phyloP scores from a whole-genome alignment of 2,329 filamentous ascomycete species.

The Aschersonia sp. region DNA sequence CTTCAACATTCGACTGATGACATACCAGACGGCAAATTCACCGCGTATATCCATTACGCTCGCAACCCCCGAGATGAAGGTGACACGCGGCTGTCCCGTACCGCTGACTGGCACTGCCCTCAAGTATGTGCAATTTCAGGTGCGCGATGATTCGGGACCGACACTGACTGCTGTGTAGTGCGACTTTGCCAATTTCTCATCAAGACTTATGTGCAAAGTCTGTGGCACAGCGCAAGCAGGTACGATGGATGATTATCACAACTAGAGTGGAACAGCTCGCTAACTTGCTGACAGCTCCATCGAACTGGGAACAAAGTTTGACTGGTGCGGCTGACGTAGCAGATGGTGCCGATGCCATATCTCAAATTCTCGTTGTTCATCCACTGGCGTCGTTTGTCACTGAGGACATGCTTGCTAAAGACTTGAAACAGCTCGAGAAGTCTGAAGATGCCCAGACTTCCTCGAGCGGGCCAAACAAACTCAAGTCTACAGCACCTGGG shows the following conservation, averaged over 20 bases:
- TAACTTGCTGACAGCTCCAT: conserved; percentile 3
- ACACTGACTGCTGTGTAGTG: conserved; percentile 12
- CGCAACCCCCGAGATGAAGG: conserved; percentile 18
- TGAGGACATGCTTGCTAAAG: conserved; percentile 58
- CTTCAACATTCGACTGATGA: conserved; percentile 22
- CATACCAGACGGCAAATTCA: conserved; percentile 21
- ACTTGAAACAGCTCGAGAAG: conserved; percentile 61
- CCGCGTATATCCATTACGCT: conserved; percentile 26
- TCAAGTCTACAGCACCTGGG: conserved; percentile 44
- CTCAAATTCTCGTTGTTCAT: conserved; percentile 64
- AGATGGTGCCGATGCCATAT: conserved; percentile 40
- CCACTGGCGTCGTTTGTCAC: conserved; percentile 56
- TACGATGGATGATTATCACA: conserved; percentile 7
- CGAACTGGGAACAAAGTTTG: conserved; percentile 20
- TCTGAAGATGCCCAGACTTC: conserved; percentile 29
- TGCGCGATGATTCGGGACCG: no score
- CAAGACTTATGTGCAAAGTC: conserved; percentile 21
- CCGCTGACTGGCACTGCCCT: conserved; percentile 20
- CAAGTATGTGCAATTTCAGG: conserved; percentile 11
- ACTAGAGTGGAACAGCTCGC: neutral
- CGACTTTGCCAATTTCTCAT: conserved; percentile 24
- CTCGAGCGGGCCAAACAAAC: conserved; percentile 32
- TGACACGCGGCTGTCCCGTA: conserved; percentile 11
- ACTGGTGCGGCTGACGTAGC: conserved; percentile 34
- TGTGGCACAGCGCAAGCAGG: conserved; percentile 18